phyloP scores from a whole-genome alignment of 345 rosid genomes.

The Gossypium ekmanianum region DNA sequence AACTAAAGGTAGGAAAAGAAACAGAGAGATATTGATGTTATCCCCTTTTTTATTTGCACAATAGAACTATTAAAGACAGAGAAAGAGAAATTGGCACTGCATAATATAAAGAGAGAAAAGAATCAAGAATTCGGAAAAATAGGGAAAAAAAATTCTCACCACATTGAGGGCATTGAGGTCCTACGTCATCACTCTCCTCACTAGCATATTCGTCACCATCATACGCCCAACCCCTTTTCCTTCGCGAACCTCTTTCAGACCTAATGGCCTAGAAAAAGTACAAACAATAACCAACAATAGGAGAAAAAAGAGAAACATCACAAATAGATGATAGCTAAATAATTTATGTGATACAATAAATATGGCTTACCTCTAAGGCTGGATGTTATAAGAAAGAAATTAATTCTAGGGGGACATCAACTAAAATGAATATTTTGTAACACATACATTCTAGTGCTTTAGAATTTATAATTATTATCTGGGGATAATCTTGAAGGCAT shows the following conservation, averaged over 20 bases:
- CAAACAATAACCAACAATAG: neutral
- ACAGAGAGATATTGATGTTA: neutral
- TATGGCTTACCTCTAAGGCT: neutral
- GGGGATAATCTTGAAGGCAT: neutral
- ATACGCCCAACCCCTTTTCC: constrained; percentile 40
- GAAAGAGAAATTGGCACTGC: neutral
- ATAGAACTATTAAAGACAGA: neutral
- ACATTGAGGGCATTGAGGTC: constrained; percentile 70
- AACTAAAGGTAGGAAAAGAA: neutral
- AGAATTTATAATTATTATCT: neutral
- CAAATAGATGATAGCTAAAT: constrained; percentile 7
- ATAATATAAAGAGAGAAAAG: neutral
- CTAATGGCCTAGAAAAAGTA: constrained; percentile 50
- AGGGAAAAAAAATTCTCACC: constrained; percentile 38
- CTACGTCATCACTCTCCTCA: constrained; percentile 36
- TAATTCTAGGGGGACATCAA: neutral
- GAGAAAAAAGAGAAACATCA: neutral
- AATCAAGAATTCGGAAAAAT: neutral
- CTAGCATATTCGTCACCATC: constrained; percentile 23
- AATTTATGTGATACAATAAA: neutral
- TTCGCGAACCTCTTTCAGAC: constrained; percentile 41
- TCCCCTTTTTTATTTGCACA: neutral
- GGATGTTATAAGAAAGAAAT: neutral
- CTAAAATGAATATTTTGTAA: neutral
- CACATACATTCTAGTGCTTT: neutral